Percentiles rank a stretch among this genome's conserved stretches.
Evolutionary conservation across 805 yeast genomes (phyloP).

Genomic region (Nakazawaea sp.): DNA sequence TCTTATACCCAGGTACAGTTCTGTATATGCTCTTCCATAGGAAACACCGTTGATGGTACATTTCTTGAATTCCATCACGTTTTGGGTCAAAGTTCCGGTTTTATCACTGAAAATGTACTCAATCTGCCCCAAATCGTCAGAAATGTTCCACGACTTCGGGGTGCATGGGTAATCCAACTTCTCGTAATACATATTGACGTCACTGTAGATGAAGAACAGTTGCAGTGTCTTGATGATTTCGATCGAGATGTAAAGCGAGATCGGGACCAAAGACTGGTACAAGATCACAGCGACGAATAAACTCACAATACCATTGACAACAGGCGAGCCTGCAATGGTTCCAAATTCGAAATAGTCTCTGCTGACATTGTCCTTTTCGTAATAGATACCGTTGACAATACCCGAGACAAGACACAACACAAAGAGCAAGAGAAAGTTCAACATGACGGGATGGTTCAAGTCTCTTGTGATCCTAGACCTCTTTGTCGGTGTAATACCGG

Average conservation of each 20-base stretch:
- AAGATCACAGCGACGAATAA: conserved; percentile 70
- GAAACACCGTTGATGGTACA: conserved; percentile 62
- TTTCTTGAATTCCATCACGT: conserved; percentile 76
- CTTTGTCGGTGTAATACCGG: conserved; percentile 75
- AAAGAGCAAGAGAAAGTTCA: conserved; percentile 57
- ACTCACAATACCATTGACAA: conserved; percentile 58
- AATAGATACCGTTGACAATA: conserved; percentile 60
- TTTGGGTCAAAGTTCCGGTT: conserved; percentile 80
- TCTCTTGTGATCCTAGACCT: conserved; percentile 58
- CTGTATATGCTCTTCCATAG: conserved; percentile 74
- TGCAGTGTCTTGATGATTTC: conserved; percentile 75
- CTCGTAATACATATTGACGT: conserved; percentile 62
- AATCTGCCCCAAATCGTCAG: conserved; percentile 80
- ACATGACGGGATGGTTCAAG: conserved; percentile 57
- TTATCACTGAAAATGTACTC: conserved; percentile 80
- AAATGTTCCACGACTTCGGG: conserved; percentile 78
- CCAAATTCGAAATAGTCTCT: conserved; percentile 53
- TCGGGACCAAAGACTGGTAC: conserved; percentile 74
- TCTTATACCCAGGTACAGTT: conserved; percentile 67
- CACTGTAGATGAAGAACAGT: conserved; percentile 70
- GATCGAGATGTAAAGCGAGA: conserved; percentile 70
- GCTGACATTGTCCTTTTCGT: conserved; percentile 35
- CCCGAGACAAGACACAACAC: conserved; percentile 65
- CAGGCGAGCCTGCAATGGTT: conserved; percentile 51
- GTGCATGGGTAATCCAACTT: conserved; percentile 67